phyloP scores from a whole-genome alignment of 2,329 filamentous ascomycete genomes.

The Fusarium lyarnte region DNA sequence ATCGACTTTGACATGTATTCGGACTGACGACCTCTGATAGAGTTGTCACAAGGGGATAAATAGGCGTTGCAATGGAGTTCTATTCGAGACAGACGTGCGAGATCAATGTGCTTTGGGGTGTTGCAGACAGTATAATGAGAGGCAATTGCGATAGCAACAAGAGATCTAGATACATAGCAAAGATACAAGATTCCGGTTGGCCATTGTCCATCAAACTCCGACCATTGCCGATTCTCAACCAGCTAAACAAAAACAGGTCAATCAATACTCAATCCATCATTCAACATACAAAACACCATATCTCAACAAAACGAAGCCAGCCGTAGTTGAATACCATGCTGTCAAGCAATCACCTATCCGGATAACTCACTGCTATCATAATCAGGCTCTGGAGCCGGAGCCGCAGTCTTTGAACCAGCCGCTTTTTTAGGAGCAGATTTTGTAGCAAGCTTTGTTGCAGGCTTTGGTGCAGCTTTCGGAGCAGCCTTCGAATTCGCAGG shows the following conservation, averaged over 20 bases:
- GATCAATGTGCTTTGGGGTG: neutral
- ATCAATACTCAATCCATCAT: neutral
- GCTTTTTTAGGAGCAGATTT: neutral
- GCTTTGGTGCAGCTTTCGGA: neutral
- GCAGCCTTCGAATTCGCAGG: neutral
- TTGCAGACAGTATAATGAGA: neutral
- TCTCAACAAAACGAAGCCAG: neutral
- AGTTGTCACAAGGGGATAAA: constrained; percentile 25
- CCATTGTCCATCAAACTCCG: neutral
- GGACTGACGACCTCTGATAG: constrained; percentile 18
- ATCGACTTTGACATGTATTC: constrained; percentile 19
- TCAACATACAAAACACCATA: neutral
- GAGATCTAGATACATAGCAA: neutral
- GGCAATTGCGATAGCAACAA: neutral
- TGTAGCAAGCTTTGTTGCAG: neutral
- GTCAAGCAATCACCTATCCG: neutral
- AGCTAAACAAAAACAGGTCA: no score
- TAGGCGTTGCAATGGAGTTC: constrained; percentile 28
- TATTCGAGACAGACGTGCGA: neutral
- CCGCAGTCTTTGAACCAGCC: neutral
- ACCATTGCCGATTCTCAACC: neutral
- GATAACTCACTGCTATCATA: neutral
- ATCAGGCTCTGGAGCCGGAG: neutral
- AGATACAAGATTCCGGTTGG: neutral
- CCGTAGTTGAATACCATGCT: neutral